Conservation (phyloP, 495 filamentous ascomycete genomes). For the Tuber borchii region DNA sequence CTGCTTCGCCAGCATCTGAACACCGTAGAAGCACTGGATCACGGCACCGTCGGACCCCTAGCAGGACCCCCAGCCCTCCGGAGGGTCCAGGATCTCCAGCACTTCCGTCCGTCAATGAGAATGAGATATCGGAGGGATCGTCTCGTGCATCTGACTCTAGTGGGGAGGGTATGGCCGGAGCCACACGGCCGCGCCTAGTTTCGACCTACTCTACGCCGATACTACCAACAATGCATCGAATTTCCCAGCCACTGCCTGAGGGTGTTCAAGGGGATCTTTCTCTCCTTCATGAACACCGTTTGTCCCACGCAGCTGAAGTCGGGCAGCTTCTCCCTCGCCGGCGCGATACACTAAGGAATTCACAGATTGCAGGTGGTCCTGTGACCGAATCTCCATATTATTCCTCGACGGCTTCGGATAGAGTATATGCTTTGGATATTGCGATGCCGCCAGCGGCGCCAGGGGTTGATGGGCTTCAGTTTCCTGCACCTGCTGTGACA, state of each 20-base stretch:
- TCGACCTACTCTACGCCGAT: slow-evolving; percentile 31
- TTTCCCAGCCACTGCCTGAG: slow-evolving; percentile 18
- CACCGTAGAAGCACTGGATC: slow-evolving; percentile 14
- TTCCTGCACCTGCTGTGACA: slow-evolving; percentile 15
- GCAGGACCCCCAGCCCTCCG: slow-evolving; percentile 38
- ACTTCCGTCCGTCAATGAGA: slow-evolving; percentile 35
- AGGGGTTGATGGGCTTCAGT: slow-evolving; percentile 21
- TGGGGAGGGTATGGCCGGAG: slow-evolving; percentile 15
- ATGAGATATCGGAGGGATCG: slow-evolving; percentile 34
- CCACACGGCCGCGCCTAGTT: slow-evolving; percentile 22
- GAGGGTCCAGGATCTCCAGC: slow-evolving; percentile 33
- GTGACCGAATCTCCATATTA: slow-evolving; percentile 14
- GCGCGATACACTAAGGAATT: slow-evolving; percentile 17
- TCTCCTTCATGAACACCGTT: slow-evolving; percentile 37
- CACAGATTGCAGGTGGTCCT: background rate
- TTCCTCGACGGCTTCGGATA: slow-evolving; percentile 13
- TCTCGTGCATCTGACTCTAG: slow-evolving; percentile 39
- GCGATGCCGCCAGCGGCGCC: slow-evolving; percentile 16
- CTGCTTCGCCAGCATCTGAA: slow-evolving; percentile 14
- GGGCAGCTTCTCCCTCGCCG: slow-evolving; percentile 39
- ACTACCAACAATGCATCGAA: slow-evolving; percentile 26
- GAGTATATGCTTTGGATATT: slow-evolving; percentile 36
- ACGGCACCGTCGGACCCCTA: slow-evolving; percentile 13
- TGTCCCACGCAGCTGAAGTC: slow-evolving; percentile 42
- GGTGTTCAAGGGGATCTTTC: slow-evolving; percentile 36